Evolutionary conservation across 2,329 filamentous ascomycete genomes (phyloP), one percentile per base, ranked within the genome.

Genomic region (Penicillium fuscoglaucum): DNA sequence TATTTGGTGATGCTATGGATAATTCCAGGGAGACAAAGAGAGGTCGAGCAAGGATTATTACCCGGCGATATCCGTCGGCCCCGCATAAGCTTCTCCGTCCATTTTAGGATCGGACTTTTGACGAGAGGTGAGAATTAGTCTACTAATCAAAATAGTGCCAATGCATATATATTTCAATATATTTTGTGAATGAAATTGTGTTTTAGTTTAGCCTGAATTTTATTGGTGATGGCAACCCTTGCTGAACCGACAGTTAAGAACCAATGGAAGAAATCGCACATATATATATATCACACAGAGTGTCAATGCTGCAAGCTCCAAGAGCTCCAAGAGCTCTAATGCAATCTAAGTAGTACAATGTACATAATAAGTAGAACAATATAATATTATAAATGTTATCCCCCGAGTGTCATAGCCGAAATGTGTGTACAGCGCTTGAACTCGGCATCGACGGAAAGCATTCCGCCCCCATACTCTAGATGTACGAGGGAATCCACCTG

Each of bases 1-100:
- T 63, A 62, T 59, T 59, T 55, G 41, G 54, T 57, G 44, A 58
- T 39, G 49, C 39, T 43, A 37, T 61, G 58, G 63, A 58, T 60
- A 56, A 53, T 52, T 53, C 21, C 41, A 57, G 37, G 35, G n/a
- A 35, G 55, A 47, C 19, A 26, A 31, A 24, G 24, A 35, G 29
- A 28, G 24, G 49, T 33, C 9, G 28, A 54, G n/a, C 46, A 13
- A 29, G 21, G 44, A 46, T 17, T 31, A 54, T 41, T 58, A 58
- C 6, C 55, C 55, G 55, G 55, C 50, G 55, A 21, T 58, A 58
- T 19, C 55, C 55, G 53, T 21, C 37, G 28, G 43, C 26, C 41
- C 54, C 46, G 39, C 28, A n/a, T 7, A n/a, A 49, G 37, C 41
- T 41, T 21, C 19, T 35, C 17, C 9, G 24, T 24, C 13, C 39